Evolutionary conservation across 306 rosid genomes (phyloP), one percentile per base, ranked within the genome.

Genomic region (Begonia fuchsioides): DNA sequence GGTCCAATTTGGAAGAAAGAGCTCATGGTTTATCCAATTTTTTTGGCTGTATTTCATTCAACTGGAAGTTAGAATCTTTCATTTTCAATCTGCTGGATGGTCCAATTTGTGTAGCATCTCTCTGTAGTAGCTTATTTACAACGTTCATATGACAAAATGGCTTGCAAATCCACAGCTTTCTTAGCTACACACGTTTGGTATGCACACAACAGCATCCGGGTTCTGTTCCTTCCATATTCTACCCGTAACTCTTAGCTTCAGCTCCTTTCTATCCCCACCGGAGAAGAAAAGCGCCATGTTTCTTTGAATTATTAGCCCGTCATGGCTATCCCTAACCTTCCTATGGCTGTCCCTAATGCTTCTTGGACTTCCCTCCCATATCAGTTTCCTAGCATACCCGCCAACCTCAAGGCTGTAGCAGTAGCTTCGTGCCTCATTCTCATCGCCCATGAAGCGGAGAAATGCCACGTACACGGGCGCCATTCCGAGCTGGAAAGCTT

Each of bases 391-490:
- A 44, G 94, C 83, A 66, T 81, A 78, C 40, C 79, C 94, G 38
- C 98, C 98, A 49, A 90, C 98, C 72, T 85, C 95, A 2, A 90
- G 79, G 70, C 98, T 90, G 58, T 85, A 90, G 67, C 83, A 76
- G 65, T 90, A 90, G 63, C 70, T 85, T 52, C 94, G 84, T 11
- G 95, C 98, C 10, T 90, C 98, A 38, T 77, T 90, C 69, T 90
- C 95, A 18, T 85, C 94, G 0, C 98, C 98, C 98, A 90, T 90
- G 53, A 85, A 90, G 38, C 98, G 98, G 44, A 90, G 87, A 62
- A 90, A 90, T 44, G 97, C 97, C 97, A 90, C 85, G 72, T 90
- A 90, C 11, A 90, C 97, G 20, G 97, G 95, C 13, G 94, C 95
- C 95, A 81, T 71, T 52, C 95, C 94, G 13, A 90, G 97, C 73